A percentile compares a stretch with the other conserved stretches of the same genome.
phyloP scores from a whole-genome alignment of 495 filamentous ascomycete species.

The Xylaria curta region DNA sequence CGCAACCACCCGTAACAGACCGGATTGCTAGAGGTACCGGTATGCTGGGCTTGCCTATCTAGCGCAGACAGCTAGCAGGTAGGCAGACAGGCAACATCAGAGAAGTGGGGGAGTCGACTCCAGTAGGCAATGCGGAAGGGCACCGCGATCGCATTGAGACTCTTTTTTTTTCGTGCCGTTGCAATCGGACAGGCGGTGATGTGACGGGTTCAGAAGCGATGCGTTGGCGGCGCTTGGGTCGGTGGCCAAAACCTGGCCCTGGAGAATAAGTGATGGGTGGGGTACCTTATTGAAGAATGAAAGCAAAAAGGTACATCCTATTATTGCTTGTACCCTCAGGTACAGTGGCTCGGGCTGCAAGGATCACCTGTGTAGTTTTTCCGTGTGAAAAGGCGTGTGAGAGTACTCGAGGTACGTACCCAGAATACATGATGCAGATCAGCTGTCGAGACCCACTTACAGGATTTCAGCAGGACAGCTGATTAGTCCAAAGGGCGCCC shows the following conservation, averaged over 20 bases:
- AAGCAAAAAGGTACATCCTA: neutral
- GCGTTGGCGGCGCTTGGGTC: constrained; percentile 29
- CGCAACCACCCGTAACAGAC: neutral
- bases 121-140: constrained; percentile 19
- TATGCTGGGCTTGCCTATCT: neutral
- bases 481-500: constrained; percentile 44
- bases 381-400: neutral
- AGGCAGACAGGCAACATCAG: constrained; percentile 13
- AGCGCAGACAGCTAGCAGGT: neutral
- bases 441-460: constrained; percentile 27
- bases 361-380: constrained; percentile 2
- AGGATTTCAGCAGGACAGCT: constrained; percentile 43
- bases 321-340: neutral
- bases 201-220: constrained; percentile 26
- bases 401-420: constrained; percentile 20
- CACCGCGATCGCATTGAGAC: constrained; percentile 16
- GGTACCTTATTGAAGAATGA: neutral
- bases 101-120: constrained; percentile 10
- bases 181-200: constrained; percentile 26
- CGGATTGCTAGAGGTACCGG: neutral
- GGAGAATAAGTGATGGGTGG: constrained; percentile 1
- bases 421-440: constrained; percentile 17
- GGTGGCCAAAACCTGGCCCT: constrained; percentile 24
- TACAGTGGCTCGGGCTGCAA: constrained; percentile 19
- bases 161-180: constrained; percentile 20